phyloP scores from a whole-genome alignment of 768 basidiomycete species.

The Lentinus tigrinus region DNA sequence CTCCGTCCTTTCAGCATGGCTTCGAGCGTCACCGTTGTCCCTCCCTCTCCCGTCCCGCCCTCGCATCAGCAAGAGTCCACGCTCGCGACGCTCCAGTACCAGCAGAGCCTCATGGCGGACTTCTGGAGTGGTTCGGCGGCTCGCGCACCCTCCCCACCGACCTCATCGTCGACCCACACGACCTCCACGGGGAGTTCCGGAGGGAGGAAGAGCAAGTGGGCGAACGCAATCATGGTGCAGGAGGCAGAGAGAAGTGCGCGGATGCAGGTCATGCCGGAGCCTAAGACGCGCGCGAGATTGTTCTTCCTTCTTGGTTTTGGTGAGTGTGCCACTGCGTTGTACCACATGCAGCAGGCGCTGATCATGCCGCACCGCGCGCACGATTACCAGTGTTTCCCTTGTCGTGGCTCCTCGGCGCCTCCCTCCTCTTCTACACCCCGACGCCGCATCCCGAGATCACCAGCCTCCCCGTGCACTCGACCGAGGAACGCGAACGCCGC shows the following conservation, averaged over 20 bases:
- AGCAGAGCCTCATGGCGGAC: constrained; percentile 1
- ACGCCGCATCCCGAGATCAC: constrained; percentile 2
- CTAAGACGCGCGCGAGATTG: constrained; percentile 4
- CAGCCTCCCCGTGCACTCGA: neutral
- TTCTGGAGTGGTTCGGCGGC: constrained; percentile 2
- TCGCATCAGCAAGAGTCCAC: neutral
- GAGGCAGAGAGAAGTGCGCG: neutral
- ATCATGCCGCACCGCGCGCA: neutral
- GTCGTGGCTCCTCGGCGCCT: constrained; percentile 7
- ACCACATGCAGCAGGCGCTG: neutral
- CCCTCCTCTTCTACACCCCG: constrained; percentile 3
- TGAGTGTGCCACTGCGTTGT: neutral
- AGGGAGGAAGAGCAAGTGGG: constrained; percentile 1
- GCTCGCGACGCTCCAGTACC: constrained; percentile 4
- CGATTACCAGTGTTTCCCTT: constrained; percentile 4
- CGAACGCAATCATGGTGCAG: neutral
- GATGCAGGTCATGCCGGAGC: neutral
- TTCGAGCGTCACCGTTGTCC: neutral
- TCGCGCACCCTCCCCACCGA: neutral
- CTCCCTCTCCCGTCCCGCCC: neutral
- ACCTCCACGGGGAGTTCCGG: neutral
- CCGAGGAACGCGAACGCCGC: constrained; percentile 3
- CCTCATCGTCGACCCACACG: neutral
- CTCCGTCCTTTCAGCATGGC: neutral
- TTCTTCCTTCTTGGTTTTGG: constrained; percentile 13